These are phyloP conservation scores for Plantago rigida DNA, from an alignment of 305 asterid genomes.

Conservation along the genomic window DNA sequence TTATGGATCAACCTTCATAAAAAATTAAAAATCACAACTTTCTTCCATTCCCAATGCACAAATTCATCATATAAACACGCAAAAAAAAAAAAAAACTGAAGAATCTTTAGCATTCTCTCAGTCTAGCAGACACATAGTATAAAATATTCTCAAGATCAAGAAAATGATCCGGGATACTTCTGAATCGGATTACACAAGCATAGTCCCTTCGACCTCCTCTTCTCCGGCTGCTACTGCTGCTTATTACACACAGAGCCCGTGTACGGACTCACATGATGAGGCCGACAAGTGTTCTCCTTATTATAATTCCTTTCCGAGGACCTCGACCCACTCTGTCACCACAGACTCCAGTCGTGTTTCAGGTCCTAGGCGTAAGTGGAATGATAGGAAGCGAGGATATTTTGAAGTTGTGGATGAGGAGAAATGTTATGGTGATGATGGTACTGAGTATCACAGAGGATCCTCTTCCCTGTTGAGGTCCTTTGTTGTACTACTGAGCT, in stretches of 20 bases:
- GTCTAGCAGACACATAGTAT: too few relatives aligned
- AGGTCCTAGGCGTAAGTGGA: conserved; percentile 34
- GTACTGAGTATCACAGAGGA: conserved; percentile 21
- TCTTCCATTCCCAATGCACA: neutral
- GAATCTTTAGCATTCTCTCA: neutral
- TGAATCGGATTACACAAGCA: conserved; percentile 44
- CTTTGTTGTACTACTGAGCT: conserved; percentile 20
- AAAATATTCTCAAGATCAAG: neutral
- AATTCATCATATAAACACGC: neutral
- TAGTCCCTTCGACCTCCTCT: conserved; percentile 37
- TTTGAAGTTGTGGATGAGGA: conserved; percentile 31
- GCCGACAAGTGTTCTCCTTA: conserved; percentile 33
- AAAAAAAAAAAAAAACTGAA: neutral
- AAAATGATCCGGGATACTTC: conserved; percentile 38
- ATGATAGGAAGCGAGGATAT: conserved; percentile 30
- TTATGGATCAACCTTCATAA: too few relatives aligned
- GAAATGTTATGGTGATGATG: conserved; percentile 17
- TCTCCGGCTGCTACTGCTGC: conserved; percentile 27
- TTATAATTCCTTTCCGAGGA: conserved; percentile 31
- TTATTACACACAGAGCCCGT: conserved; percentile 59
- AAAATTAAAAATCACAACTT: too few relatives aligned
- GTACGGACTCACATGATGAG: conserved; percentile 49
- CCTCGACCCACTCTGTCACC: conserved; percentile 39
- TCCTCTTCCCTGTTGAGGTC: conserved; percentile 11
- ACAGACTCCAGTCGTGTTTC: conserved; percentile 44